Percentiles rank a stretch among this genome's conserved stretches.
Conservation (phyloP, 1,139 yeast species). For the Eremothecium gossypii region DNA sequence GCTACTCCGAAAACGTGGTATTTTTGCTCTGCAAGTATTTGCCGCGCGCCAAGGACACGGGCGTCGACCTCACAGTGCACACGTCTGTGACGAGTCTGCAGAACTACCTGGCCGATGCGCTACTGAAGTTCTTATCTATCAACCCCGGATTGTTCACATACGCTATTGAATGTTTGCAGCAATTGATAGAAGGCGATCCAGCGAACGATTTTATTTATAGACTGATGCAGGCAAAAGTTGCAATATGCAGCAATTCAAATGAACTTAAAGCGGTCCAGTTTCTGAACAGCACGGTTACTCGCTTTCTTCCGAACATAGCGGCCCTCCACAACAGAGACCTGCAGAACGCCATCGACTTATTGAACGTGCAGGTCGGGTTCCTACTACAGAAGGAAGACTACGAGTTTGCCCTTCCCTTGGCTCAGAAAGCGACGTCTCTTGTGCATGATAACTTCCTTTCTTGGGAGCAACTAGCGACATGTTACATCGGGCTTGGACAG, state of each 20-base stretch:
- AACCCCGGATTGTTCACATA: conserved; percentile 50
- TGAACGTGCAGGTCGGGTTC: conserved; percentile 62
- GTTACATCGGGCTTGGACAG: conserved; percentile 62
- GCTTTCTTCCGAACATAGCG: conserved; percentile 2
- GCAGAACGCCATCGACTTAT: conserved; percentile 45
- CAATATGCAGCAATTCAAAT: conserved; percentile 37
- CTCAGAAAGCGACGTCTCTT: conserved; percentile 66
- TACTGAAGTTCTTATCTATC: conserved; percentile 52
- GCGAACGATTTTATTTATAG: conserved; percentile 45
- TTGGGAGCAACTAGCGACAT: conserved; percentile 70
- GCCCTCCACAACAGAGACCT: conserved; percentile 32
- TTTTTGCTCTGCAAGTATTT: conserved; percentile 53
- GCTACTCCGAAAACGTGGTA: conserved; percentile 47
- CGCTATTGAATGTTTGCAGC: conserved; percentile 46
- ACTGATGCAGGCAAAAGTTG: conserved; percentile 35
- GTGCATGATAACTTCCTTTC: conserved; percentile 79
- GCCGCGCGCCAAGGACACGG: conserved; percentile 54
- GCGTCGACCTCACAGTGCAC: conserved; percentile 50
- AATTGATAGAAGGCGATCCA: conserved; percentile 39
- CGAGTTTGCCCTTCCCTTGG: conserved; percentile 66
- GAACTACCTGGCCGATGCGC: conserved; percentile 71
- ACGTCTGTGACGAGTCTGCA: conserved; percentile 45
- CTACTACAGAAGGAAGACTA: conserved; percentile 55
- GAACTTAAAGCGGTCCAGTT: conserved; percentile 63
- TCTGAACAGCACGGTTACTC: conserved; percentile 46